Conservation (phyloP, 1,284 basidiomycete species). For the Fomitopsis palustris region DNA sequence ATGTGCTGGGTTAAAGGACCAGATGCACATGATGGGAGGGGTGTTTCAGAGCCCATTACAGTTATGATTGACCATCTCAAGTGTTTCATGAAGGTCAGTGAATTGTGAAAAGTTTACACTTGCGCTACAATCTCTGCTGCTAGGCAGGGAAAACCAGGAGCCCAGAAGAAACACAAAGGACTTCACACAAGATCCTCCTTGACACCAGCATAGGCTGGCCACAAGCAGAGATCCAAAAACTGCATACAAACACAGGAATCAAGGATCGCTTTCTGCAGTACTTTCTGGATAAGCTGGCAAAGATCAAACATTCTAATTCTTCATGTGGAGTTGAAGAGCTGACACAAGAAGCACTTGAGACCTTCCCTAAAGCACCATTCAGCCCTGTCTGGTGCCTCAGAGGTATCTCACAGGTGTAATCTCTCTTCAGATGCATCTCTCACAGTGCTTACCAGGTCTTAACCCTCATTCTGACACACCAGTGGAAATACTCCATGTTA, state of each 20-base stretch:
- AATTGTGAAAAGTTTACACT: neutral
- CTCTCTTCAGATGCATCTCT: neutral
- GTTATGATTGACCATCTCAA: neutral
- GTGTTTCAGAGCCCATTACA: neutral
- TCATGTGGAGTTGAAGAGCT: neutral
- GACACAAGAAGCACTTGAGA: neutral
- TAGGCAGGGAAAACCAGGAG: too few relatives aligned
- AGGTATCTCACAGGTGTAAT: constrained; percentile 6
- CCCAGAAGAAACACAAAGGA: too few relatives aligned
- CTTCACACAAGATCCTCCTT: too few relatives aligned
- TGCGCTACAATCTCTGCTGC: too few relatives aligned
- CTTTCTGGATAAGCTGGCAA: too few relatives aligned
- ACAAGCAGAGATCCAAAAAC: too few relatives aligned
- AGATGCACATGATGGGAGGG: neutral
- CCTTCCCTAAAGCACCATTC: neutral
- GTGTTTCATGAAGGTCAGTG: neutral
- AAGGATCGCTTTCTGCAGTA: too few relatives aligned
- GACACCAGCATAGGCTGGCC: constrained; percentile 11
- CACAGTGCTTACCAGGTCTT: too few relatives aligned
- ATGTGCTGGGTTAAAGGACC: constrained; percentile 30
- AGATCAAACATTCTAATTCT: neutral
- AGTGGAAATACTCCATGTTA: constrained; percentile 34
- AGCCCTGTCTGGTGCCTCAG: constrained; percentile 18
- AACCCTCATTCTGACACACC: constrained; percentile 14
- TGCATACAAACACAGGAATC: too few relatives aligned